Conservation (phyloP, 306 rosid genomes). For the Carpinus viminea region DNA sequence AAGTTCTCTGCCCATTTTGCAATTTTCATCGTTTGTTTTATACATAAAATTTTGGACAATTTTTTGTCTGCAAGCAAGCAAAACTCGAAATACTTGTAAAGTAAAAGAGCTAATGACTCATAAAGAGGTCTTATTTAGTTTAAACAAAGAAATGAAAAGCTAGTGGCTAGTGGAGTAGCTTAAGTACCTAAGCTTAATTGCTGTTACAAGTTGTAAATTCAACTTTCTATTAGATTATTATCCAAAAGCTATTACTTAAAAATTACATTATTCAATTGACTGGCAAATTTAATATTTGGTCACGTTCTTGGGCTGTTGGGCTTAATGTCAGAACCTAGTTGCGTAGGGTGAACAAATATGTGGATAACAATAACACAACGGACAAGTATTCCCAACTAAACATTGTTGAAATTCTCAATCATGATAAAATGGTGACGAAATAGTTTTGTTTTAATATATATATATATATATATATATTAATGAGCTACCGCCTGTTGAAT, state of each 20-base stretch:
- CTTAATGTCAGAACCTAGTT: neutral
- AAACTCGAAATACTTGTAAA: neutral
- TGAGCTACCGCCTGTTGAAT: constrained; percentile 29
- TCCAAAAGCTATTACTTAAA: neutral
- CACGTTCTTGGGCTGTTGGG: neutral
- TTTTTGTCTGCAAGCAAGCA: no score
- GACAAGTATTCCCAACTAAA: constrained; percentile 8
- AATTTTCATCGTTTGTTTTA: no score
- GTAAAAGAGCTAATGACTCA: no score
- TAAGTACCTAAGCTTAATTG: neutral
- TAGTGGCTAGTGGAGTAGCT: neutral
- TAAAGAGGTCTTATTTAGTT: neutral
- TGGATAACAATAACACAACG: neutral
- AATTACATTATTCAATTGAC: neutral
- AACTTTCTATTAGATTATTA: neutral
- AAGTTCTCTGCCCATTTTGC: no score
- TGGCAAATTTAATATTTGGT: neutral
- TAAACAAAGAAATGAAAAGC: neutral
- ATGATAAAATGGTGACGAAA: constrained; percentile 12
- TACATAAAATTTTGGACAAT: no score
- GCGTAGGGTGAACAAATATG: neutral
- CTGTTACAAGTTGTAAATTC: neutral
- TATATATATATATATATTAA: neutral
- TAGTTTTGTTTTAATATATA: neutral
- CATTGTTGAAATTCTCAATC: neutral